Base-by-base conservation (phyloP, 306 rosid genomes). In the Acmispon strigosus region DNA sequence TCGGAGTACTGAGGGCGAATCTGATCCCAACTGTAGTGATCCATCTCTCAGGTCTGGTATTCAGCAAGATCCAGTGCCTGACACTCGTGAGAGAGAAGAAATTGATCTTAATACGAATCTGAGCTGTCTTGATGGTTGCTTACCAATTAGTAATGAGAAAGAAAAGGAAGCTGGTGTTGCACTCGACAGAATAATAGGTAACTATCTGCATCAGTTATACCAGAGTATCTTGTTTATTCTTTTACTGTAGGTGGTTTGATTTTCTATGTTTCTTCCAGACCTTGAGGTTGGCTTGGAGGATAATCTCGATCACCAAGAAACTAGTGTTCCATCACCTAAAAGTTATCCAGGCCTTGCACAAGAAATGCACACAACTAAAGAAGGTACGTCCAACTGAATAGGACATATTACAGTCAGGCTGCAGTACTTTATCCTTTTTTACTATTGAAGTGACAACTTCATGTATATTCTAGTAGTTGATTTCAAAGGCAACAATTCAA, bases 11-110 rank as follows among this genome's bases (percentile, higher is more conserved):
- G 83, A 37, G 66, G 77, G 77, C 76, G 57, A 54, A 70, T 73
- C 86, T 70, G 77, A 71, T 48, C 52, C 66, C 61, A 76, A 70
- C 32, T 74, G 74, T 51, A 47, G 60, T 72, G 43, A 80, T 79
- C 66, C 74, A n/a, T 54, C 77, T 61, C 79, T 66, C 74, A 70
- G 32, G 66, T 62, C 84, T 51, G 83, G 73, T 76, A 48, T 8
- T 68, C 87, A 72, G 70, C 79, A 79, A 82, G 83, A 72, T 80
- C 76, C 84, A 58, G 76, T 50, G 62, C 66, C 73, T 18, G 86
- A 71, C 55, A 17, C 77, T 70, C 54, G 57, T 51, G 85, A 76
- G 83, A 84, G 85, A 78, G 79, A 66, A 50, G 72, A 74, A 14
- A 76, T 72, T 49, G 88, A 82, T 75, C 89, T 75, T 69, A 77